Evolutionary conservation across 2,329 filamentous ascomycete species (phyloP), one percentile per base, ranked within the genome.

Genomic region (Blastomyces parvus): DNA sequence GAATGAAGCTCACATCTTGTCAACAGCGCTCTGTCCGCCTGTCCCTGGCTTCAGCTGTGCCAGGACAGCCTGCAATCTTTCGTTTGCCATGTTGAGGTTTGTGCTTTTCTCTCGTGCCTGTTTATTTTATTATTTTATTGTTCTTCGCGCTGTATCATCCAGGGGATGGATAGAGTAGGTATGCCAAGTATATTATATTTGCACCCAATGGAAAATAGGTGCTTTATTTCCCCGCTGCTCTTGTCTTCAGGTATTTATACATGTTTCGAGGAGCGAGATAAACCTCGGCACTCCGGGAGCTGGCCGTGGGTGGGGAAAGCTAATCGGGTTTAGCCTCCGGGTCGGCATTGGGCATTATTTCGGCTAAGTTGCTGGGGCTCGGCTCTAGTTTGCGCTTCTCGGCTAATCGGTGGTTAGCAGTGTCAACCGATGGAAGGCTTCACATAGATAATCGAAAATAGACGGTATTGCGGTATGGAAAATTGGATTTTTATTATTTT

Each of bases 31-130:
- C 55, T 55, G 60, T 25, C 66, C 65, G 36, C 66, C 66, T n/a
- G 63, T 63, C 27, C 62, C 52, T 17, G 65, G 66, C 63, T 67
- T 68, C 48, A 68, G 60, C 62, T 68, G 66, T n/a, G 64, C 55
- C 25, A 68, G 62, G 25, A 68, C 57, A 60, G 65, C 61, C 19
- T 65, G 65, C 30, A 68, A 48, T 66, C 66, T 64, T 61, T 64
- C 65, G 50, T 63, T 66, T 48, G 66, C 66, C 66, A 67, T 67
- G 64, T 61, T 62, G 33, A 57, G 1, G 13, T 33, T n/a, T 42
- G 40, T 5, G 0, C 40, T 42, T 42, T 48, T 22, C 38, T 42
- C 14, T 58, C 3, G 3, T 3, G 4, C 8, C 17, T 46, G 9
- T 8, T 2, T 22, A 5, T 30, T n/a, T n/a, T n/a, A n/a, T n/a